phyloP scores from a whole-genome alignment of 208 protist genomes.

The Wallacemonas rigidus region DNA sequence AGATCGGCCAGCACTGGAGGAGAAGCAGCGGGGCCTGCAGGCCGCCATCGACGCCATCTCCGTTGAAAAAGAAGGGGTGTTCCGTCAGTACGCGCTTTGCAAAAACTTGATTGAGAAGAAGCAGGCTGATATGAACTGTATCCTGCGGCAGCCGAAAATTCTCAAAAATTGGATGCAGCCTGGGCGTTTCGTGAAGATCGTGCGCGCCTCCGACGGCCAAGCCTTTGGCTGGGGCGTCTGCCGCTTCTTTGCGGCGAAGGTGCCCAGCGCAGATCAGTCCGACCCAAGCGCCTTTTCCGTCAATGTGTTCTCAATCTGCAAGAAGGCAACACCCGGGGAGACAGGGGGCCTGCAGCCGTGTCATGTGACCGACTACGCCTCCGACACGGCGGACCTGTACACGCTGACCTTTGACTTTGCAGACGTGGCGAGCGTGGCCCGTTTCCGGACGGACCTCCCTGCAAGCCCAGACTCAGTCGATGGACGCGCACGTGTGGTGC shows the following conservation, averaged over 20 bases:
- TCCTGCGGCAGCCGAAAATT: slow-evolving; percentile 90
- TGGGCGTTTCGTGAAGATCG: slow-evolving; percentile 93
- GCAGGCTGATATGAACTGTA: slow-evolving; percentile 52
- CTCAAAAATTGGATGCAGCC: slow-evolving; percentile 95
- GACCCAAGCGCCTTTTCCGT: slow-evolving; percentile 74
- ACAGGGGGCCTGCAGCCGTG: slow-evolving; percentile 46
- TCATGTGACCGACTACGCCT: slow-evolving; percentile 83
- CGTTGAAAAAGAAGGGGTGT: slow-evolving; percentile 74
- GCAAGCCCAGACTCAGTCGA: slow-evolving; percentile 72
- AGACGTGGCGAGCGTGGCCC: slow-evolving; percentile 72
- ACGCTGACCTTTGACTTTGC: slow-evolving; percentile 84
- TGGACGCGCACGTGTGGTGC: slow-evolving; percentile 73
- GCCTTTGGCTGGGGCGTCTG: slow-evolving; percentile 91
- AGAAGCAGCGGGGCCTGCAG: slow-evolving; percentile 56
- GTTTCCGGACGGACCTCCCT: slow-evolving; percentile 82
- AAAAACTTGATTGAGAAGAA: slow-evolving; percentile 75
- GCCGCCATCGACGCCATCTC: slow-evolving; percentile 61
- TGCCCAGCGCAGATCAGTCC: slow-evolving; percentile 40
- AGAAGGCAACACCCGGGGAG: slow-evolving; percentile 55
- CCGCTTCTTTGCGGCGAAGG: slow-evolving; percentile 71
- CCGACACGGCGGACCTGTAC: slow-evolving; percentile 82
- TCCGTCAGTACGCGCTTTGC: slow-evolving; percentile 88
- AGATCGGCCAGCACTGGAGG: slow-evolving; percentile 83
- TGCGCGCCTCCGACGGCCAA: slow-evolving; percentile 58
- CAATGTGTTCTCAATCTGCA: slow-evolving; percentile 83